A percentile compares a stretch with the other conserved stretches of the same genome.
Evolutionary conservation across 352 stramenopile species (phyloP).

Genomic region (Phytophthora cactorum): DNA sequence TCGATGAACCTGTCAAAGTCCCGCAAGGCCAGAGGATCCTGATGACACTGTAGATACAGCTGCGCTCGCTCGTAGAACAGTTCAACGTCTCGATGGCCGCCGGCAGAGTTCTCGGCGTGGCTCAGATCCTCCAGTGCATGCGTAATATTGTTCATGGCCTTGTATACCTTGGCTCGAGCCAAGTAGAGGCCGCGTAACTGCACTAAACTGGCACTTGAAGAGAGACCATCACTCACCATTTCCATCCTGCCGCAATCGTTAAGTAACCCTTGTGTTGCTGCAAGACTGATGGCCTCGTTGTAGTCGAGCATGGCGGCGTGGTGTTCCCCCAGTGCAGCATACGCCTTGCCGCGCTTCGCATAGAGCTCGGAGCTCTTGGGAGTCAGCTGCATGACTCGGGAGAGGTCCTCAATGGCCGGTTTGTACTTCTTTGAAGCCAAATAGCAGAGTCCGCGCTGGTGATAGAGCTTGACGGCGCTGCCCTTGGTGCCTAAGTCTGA

Average conservation of each 20-base stretch:
- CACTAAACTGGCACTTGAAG: slow-evolving; percentile 34
- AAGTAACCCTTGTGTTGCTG: slow-evolving; percentile 41
- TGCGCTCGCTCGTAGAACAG: slow-evolving; percentile 68
- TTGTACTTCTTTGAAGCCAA: slow-evolving; percentile 61
- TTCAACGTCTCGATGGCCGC: slow-evolving; percentile 60
- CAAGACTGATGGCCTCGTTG: slow-evolving; percentile 64
- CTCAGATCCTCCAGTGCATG: slow-evolving; percentile 63
- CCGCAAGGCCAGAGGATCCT: slow-evolving; percentile 50
- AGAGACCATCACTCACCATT: slow-evolving; percentile 26
- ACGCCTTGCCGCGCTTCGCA: slow-evolving; percentile 67
- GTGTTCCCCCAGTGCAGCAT: slow-evolving; percentile 58
- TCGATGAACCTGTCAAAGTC: slow-evolving; percentile 79
- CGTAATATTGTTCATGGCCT: slow-evolving; percentile 58
- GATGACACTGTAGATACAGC: slow-evolving; percentile 54
- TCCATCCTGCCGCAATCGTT: slow-evolving; percentile 23
- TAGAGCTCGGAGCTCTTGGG: slow-evolving; percentile 74
- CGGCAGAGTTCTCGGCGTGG: slow-evolving; percentile 44
- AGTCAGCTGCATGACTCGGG: slow-evolving; percentile 68
- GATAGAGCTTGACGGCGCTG: slow-evolving; percentile 61
- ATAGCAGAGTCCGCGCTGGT: slow-evolving; percentile 68
- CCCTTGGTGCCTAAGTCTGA: slow-evolving; percentile 10
- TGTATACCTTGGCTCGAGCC: slow-evolving; percentile 58
- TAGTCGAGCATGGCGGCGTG: slow-evolving; percentile 70
- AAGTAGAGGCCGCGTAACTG: slow-evolving; percentile 59
- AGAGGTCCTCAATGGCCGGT: slow-evolving; percentile 76